Conservation (phyloP, 2,329 filamentous ascomycete genomes). For the Cordyceps farinosa region DNA sequence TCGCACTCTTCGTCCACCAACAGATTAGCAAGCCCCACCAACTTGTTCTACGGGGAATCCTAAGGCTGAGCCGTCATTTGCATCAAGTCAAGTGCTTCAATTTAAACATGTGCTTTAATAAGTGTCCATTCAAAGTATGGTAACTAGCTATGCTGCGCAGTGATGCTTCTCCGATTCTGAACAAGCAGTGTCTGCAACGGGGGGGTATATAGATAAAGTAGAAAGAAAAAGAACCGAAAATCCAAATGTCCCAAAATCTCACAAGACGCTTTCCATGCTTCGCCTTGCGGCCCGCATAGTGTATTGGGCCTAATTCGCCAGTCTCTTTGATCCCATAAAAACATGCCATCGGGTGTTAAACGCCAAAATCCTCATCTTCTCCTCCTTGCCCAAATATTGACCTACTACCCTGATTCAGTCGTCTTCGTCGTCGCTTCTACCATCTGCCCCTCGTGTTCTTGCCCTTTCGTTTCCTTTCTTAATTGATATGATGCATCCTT, state of each 20-base stretch:
- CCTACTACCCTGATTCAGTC: not conserved
- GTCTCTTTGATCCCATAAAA: not conserved
- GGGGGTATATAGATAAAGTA: conserved; percentile 16
- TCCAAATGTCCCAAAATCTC: not conserved
- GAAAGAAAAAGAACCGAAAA: not conserved
- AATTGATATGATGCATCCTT: conserved; percentile 79
- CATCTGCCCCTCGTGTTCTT: conserved; percentile 1
- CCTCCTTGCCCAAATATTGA: not conserved
- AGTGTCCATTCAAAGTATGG: not conserved
- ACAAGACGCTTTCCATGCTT: not conserved
- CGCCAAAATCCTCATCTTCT: not conserved
- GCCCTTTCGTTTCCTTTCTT: conserved; percentile 72
- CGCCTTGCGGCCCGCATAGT: not conserved
- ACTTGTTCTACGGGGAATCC: too few species aligned
- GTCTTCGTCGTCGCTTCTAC: conserved; percentile 15
- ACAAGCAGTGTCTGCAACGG: not conserved
- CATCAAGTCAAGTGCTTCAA: not conserved
- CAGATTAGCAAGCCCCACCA: too few species aligned
- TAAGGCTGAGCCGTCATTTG: too few species aligned
- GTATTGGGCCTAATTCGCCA: not conserved
- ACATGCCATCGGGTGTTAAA: not conserved
- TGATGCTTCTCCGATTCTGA: not conserved
- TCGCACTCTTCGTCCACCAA: too few species aligned
- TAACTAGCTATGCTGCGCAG: not conserved
- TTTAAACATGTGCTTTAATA: not conserved